Conservation (phyloP, 2,329 filamentous ascomycete genomes). For the Aspergillus hortae region DNA sequence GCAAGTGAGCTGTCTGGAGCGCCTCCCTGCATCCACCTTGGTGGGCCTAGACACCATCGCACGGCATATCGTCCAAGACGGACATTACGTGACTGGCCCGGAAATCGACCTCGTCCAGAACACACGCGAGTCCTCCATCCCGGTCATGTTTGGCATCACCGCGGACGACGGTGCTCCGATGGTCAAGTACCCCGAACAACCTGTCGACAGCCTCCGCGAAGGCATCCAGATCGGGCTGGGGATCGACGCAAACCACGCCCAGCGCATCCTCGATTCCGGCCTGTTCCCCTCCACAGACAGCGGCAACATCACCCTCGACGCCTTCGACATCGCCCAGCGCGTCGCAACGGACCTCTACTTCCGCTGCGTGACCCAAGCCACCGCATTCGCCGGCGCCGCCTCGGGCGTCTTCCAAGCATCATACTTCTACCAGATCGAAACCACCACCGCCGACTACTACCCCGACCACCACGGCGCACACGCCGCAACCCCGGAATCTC, state of each 20-base stretch:
- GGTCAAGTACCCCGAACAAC: slow-evolving; percentile 45
- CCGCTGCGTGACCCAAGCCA: slow-evolving; percentile 58
- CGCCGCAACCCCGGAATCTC: slow-evolving; percentile 32
- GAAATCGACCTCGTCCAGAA: slow-evolving; percentile 47
- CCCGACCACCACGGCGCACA: slow-evolving; percentile 51
- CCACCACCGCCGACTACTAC: slow-evolving; percentile 50
- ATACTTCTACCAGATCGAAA: slow-evolving; percentile 59
- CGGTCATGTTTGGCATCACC: slow-evolving; percentile 55
- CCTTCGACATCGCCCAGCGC: slow-evolving; percentile 54
- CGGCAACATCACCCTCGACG: slow-evolving; percentile 51
- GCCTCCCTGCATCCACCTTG: slow-evolving; percentile 33
- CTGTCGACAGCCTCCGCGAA: slow-evolving; percentile 39
- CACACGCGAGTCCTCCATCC: slow-evolving; percentile 46
- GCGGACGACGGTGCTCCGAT: slow-evolving; percentile 57
- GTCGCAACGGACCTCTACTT: slow-evolving; percentile 57
- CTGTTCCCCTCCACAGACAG: slow-evolving; percentile 51
- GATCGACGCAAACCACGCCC: slow-evolving; percentile 43
- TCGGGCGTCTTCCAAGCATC: slow-evolving; percentile 46
- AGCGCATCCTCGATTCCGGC: slow-evolving; percentile 41
- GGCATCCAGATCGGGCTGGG: slow-evolving; percentile 45
- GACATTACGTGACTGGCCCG: slow-evolving; percentile 52
- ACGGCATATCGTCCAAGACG: slow-evolving; percentile 57
- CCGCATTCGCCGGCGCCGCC: slow-evolving; percentile 47
- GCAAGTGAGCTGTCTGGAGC: slow-evolving; percentile 53
- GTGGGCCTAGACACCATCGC: slow-evolving; percentile 8